Evolutionary conservation across 2,329 filamentous ascomycete species (phyloP).

Genomic region (Akanthomyces lecanii): DNA sequence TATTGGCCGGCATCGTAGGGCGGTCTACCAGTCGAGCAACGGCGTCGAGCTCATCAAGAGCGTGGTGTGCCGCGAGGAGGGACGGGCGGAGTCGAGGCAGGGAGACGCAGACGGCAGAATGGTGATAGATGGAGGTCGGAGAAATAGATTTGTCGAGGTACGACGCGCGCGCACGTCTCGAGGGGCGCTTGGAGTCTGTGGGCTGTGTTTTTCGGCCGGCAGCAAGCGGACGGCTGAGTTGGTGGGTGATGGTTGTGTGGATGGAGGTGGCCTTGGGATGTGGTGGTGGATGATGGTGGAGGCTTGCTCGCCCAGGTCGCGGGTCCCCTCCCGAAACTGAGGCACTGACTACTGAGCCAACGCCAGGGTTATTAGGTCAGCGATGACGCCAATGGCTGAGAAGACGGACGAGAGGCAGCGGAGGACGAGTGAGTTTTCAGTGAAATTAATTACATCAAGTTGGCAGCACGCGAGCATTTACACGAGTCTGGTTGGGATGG

Average conservation of each 20-base stretch:
- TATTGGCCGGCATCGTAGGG: constrained; percentile 48
- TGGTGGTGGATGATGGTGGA: constrained; percentile 12
- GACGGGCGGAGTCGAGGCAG: constrained; percentile 4
- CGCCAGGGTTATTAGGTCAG: constrained; percentile 34
- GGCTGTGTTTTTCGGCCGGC: constrained; percentile 17
- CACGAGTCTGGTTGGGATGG: background rate
- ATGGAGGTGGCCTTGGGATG: constrained; percentile 16
- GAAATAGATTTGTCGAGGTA: background rate
- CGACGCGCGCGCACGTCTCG: constrained; percentile 1
- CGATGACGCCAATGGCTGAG: constrained; percentile 33
- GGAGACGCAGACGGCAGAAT: background rate
- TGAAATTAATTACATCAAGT: background rate
- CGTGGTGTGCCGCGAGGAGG: constrained; percentile 19
- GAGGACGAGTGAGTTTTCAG: background rate
- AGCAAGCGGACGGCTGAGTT: constrained; percentile 19
- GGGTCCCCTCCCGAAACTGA: constrained; percentile 4
- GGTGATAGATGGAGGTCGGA: background rate
- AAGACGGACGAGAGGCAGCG: background rate
- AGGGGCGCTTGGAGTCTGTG: constrained; percentile 7
- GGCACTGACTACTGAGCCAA: constrained; percentile 19
- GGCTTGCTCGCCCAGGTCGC: background rate
- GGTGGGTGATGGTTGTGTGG: constrained; percentile 14
- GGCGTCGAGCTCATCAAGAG: constrained; percentile 37
- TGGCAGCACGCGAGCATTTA: background rate
- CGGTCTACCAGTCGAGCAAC: constrained; percentile 30